Base-by-base conservation (phyloP, 1,284 basidiomycete genomes). In the Papiliotrema laurentii region DNA sequence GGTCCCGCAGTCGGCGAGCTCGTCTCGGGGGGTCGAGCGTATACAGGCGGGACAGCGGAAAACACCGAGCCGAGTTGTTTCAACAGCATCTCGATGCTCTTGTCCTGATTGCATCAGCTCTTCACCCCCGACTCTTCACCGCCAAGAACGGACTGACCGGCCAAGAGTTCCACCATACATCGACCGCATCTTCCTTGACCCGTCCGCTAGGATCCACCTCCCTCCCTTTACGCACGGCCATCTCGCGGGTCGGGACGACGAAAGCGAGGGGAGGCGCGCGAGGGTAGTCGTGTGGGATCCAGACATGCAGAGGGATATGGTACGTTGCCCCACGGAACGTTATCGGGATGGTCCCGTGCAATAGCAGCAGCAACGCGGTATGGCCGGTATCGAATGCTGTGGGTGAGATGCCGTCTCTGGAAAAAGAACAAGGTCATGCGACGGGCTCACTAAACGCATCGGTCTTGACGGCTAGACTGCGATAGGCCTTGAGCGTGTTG, bases 341-440 rank as follows among this genome's bases (percentile, higher is more conserved):
- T 58, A 98, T 93, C 1, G 91, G 93, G 0, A 99, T 78, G 1
- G 97, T 83, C 10, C 96, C 96, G 61, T 93, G 87, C 1, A 97
- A 62, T 51, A 87, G 90, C 50, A 98, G 82, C 14, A 99, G 80
- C 7, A 97, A 80, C 62, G 92, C 88, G 0, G 89, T 86, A 33
- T 93, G 83, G 26, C 94, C 94, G 60, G 97, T 91, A 73, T 98
- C 91, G 76, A 88, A 93, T 0, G 87, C 89, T 92, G 47, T 13
- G 7, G 22, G 51, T 53, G 34, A 58, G 51, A 40, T 16, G 4
- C 4, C 2, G 31, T 19, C 24, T 30, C 10, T 11, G 16, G 9
- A 26, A 5, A 3, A 24, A 4, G 6, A 7, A 11, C 22, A 19
- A 45, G 24, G n/a, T 19, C 40, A 18, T 5, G 19, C 25, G 69